Conservation (phyloP, 2,329 filamentous ascomycete genomes). For the Thielaviopsis ethacetica region DNA sequence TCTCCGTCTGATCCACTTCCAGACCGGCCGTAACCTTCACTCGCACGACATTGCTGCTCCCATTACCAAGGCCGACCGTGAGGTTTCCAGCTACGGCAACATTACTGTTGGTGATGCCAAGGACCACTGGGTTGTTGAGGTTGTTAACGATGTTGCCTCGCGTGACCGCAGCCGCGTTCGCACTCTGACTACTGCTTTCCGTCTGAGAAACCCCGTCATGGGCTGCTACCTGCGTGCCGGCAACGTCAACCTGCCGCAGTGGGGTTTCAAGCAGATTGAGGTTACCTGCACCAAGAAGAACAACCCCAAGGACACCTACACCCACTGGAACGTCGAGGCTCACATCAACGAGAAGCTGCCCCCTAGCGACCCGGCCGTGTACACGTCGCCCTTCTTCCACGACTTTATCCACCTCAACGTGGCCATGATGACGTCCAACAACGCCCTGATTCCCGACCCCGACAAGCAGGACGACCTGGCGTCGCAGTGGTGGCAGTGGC, state of each 20-base stretch:
- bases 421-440: constrained; percentile 99
- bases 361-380: constrained; percentile 72
- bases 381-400: constrained; percentile 92
- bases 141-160: constrained; percentile 77
- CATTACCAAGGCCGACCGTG: constrained; percentile 72
- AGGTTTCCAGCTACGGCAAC: constrained; percentile 94
- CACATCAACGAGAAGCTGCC: constrained; percentile 89
- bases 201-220: constrained; percentile 64
- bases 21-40: constrained; percentile 93
- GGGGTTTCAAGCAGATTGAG: constrained; percentile 99
- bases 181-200: constrained; percentile 85
- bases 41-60: constrained; percentile 83
- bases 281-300: constrained; percentile 89
- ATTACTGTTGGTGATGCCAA: constrained; percentile 90
- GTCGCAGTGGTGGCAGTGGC: constrained; percentile 98
- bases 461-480: constrained; percentile 98
- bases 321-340: constrained; percentile 96
- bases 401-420: constrained; percentile 98
- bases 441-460: constrained; percentile 88
- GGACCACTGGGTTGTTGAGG: constrained; percentile 91
- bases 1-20: constrained; percentile 80
- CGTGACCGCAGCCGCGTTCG: constrained; percentile 71
- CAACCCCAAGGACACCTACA: constrained; percentile 83
- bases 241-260: constrained; percentile 91
- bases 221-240: constrained; percentile 91